These are phyloP conservation scores for Trametes sanguinea DNA, from an alignment of 768 basidiomycete species.

Conservation along the genomic window DNA sequence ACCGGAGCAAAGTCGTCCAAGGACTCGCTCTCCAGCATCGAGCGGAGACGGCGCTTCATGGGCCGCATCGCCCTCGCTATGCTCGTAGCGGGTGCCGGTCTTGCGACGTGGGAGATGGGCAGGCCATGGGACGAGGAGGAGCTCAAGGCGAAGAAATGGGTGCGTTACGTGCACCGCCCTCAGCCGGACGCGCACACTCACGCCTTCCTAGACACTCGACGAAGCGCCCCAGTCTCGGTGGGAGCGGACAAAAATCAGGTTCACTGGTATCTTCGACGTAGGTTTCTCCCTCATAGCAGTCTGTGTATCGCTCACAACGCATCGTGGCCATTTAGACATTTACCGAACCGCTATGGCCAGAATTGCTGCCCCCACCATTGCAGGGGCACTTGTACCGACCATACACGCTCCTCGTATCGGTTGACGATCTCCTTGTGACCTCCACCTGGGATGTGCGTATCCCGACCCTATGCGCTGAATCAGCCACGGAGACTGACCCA, in stretches of 20 bases:
- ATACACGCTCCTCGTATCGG: conserved; percentile 86
- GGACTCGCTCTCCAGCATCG: conserved; percentile 76
- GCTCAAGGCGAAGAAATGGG: conserved; percentile 62
- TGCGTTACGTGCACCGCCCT: conserved; percentile 35
- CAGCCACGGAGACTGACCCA: too few relatives aligned
- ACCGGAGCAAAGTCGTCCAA: conserved; percentile 82
- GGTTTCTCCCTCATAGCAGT: not conserved
- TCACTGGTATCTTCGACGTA: conserved; percentile 69
- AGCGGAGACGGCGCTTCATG: conserved; percentile 62
- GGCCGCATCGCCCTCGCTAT: conserved; percentile 56
- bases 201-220: conserved; percentile 49
- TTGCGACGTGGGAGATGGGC: conserved; percentile 66
- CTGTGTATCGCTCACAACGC: not conserved
- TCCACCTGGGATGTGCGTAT: conserved; percentile 93
- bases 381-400: conserved; percentile 84
- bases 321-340: conserved; percentile 61
- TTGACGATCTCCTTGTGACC: conserved; percentile 90
- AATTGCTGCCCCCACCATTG: conserved; percentile 85
- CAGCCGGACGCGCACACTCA: not conserved
- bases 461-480: not conserved
- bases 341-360: conserved; percentile 91
- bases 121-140: conserved; percentile 79
- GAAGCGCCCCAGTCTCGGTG: conserved; percentile 62
- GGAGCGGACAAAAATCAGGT: conserved; percentile 64
- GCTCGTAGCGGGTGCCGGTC: conserved; percentile 57